Conservation (phyloP, 2,329 filamentous ascomycete genomes). For the Epicoccum nigrum region DNA sequence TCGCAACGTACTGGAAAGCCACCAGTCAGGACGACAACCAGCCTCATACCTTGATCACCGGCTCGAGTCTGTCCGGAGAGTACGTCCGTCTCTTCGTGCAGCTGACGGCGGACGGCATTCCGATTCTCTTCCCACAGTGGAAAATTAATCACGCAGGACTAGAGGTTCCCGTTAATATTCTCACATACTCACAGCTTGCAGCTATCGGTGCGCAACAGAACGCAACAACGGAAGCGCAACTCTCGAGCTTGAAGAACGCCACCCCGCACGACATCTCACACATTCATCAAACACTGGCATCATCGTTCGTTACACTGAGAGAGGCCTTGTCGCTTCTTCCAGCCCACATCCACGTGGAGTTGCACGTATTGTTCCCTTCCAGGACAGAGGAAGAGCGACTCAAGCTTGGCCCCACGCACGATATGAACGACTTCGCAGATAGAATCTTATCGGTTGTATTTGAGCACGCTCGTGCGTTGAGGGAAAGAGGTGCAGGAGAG, state of each 20-base stretch:
- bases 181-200: constrained; percentile 76
- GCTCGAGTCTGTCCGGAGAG: constrained; percentile 93
- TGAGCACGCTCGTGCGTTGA: constrained; percentile 78
- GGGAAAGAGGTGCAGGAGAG: constrained; percentile 61
- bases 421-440: constrained; percentile 88
- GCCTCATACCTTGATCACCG: constrained; percentile 86
- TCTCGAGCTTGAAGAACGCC: constrained; percentile 34
- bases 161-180: constrained; percentile 79
- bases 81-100: constrained; percentile 93
- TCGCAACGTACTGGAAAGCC: constrained; percentile 99
- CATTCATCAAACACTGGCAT: constrained; percentile 74
- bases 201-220: constrained; percentile 50
- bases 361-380: constrained; percentile 90
- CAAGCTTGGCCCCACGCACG: constrained; percentile 74
- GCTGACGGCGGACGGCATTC: constrained; percentile 83
- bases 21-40: constrained; percentile 91
- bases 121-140: constrained; percentile 87
- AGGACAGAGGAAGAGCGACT: constrained; percentile 72
- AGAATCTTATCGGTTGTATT: constrained; percentile 85
- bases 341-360: constrained; percentile 80
- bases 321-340: constrained; percentile 79
- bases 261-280: constrained; percentile 54
- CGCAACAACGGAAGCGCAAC: constrained; percentile 28
- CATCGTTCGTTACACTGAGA: constrained; percentile 77
- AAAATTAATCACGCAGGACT: constrained; percentile 76